A percentile compares a stretch with the other conserved stretches of the same genome.
Conservation (phyloP, 2,329 filamentous ascomycete genomes). For the Pseudocercospora macadamiae region DNA sequence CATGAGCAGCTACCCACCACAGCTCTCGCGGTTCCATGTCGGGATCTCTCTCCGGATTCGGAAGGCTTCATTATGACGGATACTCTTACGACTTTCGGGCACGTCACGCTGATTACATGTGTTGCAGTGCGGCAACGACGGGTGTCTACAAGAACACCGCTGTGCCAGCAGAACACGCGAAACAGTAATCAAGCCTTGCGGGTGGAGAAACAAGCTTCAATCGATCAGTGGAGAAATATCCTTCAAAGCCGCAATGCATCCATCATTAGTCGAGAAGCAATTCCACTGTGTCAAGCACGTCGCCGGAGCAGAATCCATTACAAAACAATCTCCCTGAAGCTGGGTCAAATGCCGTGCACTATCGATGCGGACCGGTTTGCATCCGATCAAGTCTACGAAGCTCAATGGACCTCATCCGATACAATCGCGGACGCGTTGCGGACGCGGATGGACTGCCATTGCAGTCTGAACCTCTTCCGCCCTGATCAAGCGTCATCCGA, state of each 20-base stretch:
- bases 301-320: not conserved
- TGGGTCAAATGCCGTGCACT: too few species aligned
- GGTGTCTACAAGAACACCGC: not conserved
- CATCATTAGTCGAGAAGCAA: not conserved
- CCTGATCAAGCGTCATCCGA: too few species aligned
- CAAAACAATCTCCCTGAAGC: not conserved
- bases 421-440: too few species aligned
- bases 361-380: too few species aligned
- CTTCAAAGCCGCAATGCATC: not conserved
- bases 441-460: too few species aligned
- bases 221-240: not conserved
- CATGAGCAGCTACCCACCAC: not conserved
- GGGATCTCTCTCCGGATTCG: constrained; percentile 3
- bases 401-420: too few species aligned
- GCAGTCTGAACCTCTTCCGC: too few species aligned
- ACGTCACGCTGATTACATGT: constrained; percentile 5
- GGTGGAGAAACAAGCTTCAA: not conserved
- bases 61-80: not conserved
- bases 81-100: constrained; percentile 5
- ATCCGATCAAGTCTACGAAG: too few species aligned
- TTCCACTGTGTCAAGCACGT: not conserved
- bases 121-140: not conserved
- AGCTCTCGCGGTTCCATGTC: not conserved
- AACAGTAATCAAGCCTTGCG: not conserved
- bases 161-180: not conserved